Percentiles rank a stretch among this genome's conserved stretches.
phyloP scores from a whole-genome alignment of 1,284 basidiomycete species.

The Ganoderma leucocontextum region DNA sequence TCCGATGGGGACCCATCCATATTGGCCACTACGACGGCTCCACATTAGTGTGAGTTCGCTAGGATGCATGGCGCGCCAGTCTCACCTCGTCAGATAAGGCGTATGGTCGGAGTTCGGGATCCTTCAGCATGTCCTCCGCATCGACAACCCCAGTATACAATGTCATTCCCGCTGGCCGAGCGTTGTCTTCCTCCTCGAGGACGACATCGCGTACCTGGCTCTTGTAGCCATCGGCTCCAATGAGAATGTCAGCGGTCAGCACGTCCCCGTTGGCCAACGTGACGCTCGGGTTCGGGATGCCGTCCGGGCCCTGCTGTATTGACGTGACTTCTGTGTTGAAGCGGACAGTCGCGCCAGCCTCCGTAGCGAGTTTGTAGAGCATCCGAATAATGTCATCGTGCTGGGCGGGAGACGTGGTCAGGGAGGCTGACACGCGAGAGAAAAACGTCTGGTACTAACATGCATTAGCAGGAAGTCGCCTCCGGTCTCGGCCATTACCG shows the following conservation, averaged over 20 bases:
- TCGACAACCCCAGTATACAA: conserved; percentile 34
- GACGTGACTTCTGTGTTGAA: conserved; percentile 48
- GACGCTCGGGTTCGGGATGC: conserved; percentile 41
- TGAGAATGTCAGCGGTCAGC: conserved; percentile 49
- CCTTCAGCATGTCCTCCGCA: conserved; percentile 34
- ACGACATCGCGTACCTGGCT: conserved; percentile 43
- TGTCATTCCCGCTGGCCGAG: conserved; percentile 28
- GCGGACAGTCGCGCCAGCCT: conserved; percentile 50
- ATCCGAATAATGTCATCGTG: conserved; percentile 55
- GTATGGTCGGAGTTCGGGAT: conserved; percentile 31
- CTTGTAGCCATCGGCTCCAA: conserved; percentile 51
- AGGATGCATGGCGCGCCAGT: not conserved
- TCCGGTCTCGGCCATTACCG: conserved; percentile 61
- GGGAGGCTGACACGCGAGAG: not conserved
- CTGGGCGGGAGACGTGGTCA: conserved; percentile 38
- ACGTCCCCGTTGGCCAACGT: conserved; percentile 46
- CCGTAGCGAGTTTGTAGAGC: conserved; percentile 51
- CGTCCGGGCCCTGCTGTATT: conserved; percentile 37
- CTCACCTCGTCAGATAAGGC: conserved; percentile 32
- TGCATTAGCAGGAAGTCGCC: conserved; percentile 56
- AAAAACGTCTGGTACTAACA: conserved; percentile 27
- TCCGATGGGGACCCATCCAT: conserved; percentile 37
- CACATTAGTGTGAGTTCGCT: not conserved
- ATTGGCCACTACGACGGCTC: conserved; percentile 31
- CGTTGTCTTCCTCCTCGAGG: conserved; percentile 29